Evolutionary conservation across 306 rosid genomes (phyloP).

Genomic region (Gastrolobium bilobum): DNA sequence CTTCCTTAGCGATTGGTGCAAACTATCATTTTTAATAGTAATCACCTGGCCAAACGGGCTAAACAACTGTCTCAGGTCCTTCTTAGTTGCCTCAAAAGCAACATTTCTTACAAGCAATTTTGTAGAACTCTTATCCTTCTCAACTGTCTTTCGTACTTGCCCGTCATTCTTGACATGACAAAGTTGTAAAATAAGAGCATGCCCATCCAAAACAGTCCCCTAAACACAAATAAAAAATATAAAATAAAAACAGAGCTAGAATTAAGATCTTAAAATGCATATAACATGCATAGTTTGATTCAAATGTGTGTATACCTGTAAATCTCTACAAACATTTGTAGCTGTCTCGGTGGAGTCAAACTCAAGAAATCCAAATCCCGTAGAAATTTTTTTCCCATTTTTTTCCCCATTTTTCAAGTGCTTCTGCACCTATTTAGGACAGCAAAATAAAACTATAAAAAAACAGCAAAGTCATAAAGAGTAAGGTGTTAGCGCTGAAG

Average conservation of each 20-base stretch:
- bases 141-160: too few species aligned
- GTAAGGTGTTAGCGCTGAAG: slow-evolving; percentile 8
- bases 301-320: slow-evolving; percentile 68
- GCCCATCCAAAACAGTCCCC: slow-evolving; percentile 93
- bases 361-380: slow-evolving; percentile 94
- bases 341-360: slow-evolving; percentile 86
- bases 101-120: slow-evolving; percentile 84
- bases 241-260: slow-evolving; percentile 36
- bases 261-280: slow-evolving; percentile 45
- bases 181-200: slow-evolving; percentile 81
- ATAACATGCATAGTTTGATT: slow-evolving; percentile 24
- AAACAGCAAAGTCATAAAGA: slow-evolving; percentile 3
- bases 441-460: slow-evolving; percentile 38
- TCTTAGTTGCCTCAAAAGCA: slow-evolving; percentile 90
- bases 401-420: slow-evolving; percentile 86
- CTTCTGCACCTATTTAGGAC: slow-evolving; percentile 74
- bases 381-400: slow-evolving; percentile 83
- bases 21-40: slow-evolving; percentile 36
- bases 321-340: slow-evolving; percentile 65
- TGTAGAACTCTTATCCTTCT: slow-evolving; percentile 82
- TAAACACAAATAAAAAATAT: slow-evolving; percentile 36
- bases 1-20: neutral
- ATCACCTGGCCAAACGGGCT: slow-evolving; percentile 96
- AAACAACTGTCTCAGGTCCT: slow-evolving; percentile 87
- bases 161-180: slow-evolving; percentile 81